These are phyloP conservation scores for Tanozyma kutaoensis DNA, from an alignment of 805 yeast species.

Conservation along the genomic window DNA sequence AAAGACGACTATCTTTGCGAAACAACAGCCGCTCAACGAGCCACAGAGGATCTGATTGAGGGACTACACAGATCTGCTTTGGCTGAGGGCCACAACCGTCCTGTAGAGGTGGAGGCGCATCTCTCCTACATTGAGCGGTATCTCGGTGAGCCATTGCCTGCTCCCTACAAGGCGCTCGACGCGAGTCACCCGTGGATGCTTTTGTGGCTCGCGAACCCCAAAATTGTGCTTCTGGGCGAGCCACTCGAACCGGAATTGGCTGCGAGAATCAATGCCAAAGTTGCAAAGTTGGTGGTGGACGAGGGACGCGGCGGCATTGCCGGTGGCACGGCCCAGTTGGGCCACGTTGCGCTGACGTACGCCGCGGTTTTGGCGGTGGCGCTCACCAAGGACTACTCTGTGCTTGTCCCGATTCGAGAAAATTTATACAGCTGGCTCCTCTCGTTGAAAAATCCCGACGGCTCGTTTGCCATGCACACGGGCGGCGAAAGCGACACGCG, in stretches of 20 bases:
- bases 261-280: slow-evolving; percentile 11
- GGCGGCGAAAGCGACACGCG: slow-evolving; percentile 82
- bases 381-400: slow-evolving; percentile 25
- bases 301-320: slow-evolving; percentile 49
- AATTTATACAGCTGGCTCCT: slow-evolving; percentile 52
- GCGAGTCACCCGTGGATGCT: slow-evolving; percentile 84
- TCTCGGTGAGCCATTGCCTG: slow-evolving; percentile 27
- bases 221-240: slow-evolving; percentile 7
- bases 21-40: slow-evolving; percentile 25
- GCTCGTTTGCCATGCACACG: slow-evolving; percentile 62
- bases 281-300: slow-evolving; percentile 9
- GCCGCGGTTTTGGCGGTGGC: slow-evolving; percentile 61
- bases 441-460: slow-evolving; percentile 49
- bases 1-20: slow-evolving; percentile 13
- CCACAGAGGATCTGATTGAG: slow-evolving; percentile 1
- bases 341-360: slow-evolving; percentile 78
- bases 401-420: slow-evolving; percentile 16
- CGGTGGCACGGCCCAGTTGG: slow-evolving; percentile 70
- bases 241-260: slow-evolving; percentile 4
- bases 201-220: slow-evolving; percentile 65
- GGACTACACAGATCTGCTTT: not conserved
- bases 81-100: slow-evolving; percentile 5
- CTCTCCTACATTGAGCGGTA: slow-evolving; percentile 25
- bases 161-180: too few relatives aligned
- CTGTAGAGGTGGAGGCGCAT: slow-evolving; percentile 21